These are phyloP conservation scores for Hemisphaericaspora subhashii DNA, from an alignment of 1,139 yeast genomes.

Conservation along the genomic window DNA sequence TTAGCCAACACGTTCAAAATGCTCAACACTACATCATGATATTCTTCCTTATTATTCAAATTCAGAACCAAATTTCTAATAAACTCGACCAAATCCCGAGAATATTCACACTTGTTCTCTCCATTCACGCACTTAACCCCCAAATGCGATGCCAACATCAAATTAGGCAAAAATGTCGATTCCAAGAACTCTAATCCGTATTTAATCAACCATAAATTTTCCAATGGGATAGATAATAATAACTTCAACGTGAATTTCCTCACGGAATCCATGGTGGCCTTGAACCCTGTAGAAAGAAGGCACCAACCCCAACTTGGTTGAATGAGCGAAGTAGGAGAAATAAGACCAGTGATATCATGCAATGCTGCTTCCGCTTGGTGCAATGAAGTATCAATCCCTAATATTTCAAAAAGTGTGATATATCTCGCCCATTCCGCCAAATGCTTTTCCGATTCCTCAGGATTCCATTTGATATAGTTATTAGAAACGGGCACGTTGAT, in stretches of 20 bases:
- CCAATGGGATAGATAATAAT: slow-evolving; percentile 52
- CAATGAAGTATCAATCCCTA: slow-evolving; percentile 81
- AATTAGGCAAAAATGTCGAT: slow-evolving; percentile 56
- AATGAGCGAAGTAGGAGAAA: slow-evolving; percentile 51
- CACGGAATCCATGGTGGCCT: slow-evolving; percentile 78
- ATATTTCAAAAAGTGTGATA: slow-evolving; percentile 72
- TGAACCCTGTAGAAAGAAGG: slow-evolving; percentile 71
- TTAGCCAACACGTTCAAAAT: slow-evolving; percentile 49
- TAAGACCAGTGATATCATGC: slow-evolving; percentile 57
- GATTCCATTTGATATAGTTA: slow-evolving; percentile 50
- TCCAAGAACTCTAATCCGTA: slow-evolving; percentile 50
- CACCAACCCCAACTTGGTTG: slow-evolving; percentile 76
- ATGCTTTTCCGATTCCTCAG: slow-evolving; percentile 24
- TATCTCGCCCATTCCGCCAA: slow-evolving; percentile 69
- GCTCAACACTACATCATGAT: slow-evolving; percentile 20
- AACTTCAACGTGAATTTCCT: slow-evolving; percentile 62
- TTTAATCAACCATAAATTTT: slow-evolving; percentile 51
- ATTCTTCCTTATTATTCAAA: slow-evolving; percentile 30
- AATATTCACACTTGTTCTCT: slow-evolving; percentile 53
- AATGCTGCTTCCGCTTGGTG: slow-evolving; percentile 85
- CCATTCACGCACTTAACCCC: slow-evolving; percentile 30
- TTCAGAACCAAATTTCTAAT: slow-evolving; percentile 44
- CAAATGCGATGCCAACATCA: slow-evolving; percentile 67
- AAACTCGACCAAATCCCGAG: slow-evolving; percentile 50
- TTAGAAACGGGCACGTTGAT: slow-evolving; percentile 41